Evolutionary conservation across 352 stramenopile genomes (phyloP), one percentile per base, ranked within the genome.

Genomic region (Globisporangium middletonii): DNA sequence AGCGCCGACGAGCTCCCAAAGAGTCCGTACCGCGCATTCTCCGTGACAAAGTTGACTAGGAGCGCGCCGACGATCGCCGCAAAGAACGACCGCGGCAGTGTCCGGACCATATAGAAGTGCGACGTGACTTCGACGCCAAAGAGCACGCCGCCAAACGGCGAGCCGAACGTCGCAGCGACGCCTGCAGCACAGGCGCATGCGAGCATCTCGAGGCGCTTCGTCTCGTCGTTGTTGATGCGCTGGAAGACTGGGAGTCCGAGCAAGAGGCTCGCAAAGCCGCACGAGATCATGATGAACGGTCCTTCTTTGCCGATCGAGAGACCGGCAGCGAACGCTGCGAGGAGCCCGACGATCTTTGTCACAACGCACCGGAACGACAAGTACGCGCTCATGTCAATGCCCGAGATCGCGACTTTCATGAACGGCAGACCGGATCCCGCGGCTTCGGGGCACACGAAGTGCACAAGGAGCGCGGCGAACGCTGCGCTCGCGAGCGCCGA

Each of bases 281-380:
- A 92, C 11, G 82, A 86, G 59, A 94, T 94, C 79, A 92, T 91
- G 57, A 96, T 90, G 63, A 93, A 94, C 23, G 86, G 83, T 0
- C 86, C 86, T 72, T 95, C 86, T 65, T 91, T 90, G 43, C 85
- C 85, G 57, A 95, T 89, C 19, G 79, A 89, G 1, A 95, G 60
- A 0, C 81, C 84, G 11, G 80, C 83, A 0, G 71, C 68, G 30
- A 86, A 75, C 13, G 72, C 75, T n/a, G 70, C 68, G 42, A 91
- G 66, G 5, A 91, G 58, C 5, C 83, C 83, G 12, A 86, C 67
- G 51, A 89, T 83, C 60, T 93, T 93, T 23, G 75, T 84, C 55
- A 86, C 71, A 28, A 91, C 69, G 46, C 80, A 90, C 9, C 73
- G 73, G 23, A 87, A 62, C 11, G 80, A 89, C 48, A 93, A 55